phyloP scores from a whole-genome alignment of 352 stramenopile genomes.

The Phytophthora multivora region DNA sequence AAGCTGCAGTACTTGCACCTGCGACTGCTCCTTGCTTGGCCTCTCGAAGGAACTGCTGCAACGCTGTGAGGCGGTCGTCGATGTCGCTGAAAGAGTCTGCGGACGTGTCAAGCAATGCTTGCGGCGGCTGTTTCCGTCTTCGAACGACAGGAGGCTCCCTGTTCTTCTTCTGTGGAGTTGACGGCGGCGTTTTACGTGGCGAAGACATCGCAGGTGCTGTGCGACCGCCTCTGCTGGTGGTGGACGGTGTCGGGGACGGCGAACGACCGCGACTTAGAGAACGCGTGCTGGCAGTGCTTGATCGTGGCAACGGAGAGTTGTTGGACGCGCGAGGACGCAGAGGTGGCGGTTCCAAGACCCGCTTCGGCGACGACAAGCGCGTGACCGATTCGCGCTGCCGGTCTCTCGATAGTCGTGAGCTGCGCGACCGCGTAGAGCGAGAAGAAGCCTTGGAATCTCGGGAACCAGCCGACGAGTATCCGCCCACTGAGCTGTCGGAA shows the following conservation, averaged over 20 bases:
- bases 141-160: constrained; percentile 7
- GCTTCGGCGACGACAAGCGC: constrained; percentile 64
- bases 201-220: not conserved
- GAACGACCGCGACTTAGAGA: constrained; percentile 34
- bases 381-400: constrained; percentile 61
- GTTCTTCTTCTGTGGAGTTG: constrained; percentile 5
- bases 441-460: constrained; percentile 55
- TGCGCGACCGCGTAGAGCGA: constrained; percentile 45
- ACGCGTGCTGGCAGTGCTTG: constrained; percentile 11
- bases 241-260: constrained; percentile 30
- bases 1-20: constrained; percentile 27
- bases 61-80: constrained; percentile 78
- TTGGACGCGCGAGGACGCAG: constrained; percentile 20
- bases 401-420: constrained; percentile 42
- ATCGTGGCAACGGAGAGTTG: constrained; percentile 31
- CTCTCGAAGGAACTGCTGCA: constrained; percentile 85
- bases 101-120: constrained; percentile 63
- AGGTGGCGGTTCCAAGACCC: constrained; percentile 20
- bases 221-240: constrained; percentile 1
- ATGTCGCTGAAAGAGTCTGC: constrained; percentile 86
- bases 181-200: constrained; percentile 11
- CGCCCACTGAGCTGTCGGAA: constrained; percentile 65
- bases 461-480: constrained; percentile 71
- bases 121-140: constrained; percentile 29
- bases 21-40: constrained; percentile 59